Percentiles rank a stretch among this genome's conserved stretches.
Evolutionary conservation across 192 early-diverging fungal species (phyloP).

Genomic region (Linnemannia hyalina): DNA sequence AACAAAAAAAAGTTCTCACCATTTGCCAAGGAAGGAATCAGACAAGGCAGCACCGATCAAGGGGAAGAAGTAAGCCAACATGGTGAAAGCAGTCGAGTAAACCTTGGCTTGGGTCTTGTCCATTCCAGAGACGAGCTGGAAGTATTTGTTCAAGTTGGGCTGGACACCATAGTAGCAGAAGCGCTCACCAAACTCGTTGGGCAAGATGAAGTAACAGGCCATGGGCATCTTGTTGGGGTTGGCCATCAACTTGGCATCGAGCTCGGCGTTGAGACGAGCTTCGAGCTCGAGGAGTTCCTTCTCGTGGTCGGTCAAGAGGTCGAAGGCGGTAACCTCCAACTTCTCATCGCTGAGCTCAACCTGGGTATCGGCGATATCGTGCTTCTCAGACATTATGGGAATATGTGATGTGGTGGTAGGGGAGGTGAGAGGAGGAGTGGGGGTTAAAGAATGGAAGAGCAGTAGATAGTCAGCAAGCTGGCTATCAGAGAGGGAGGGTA

Average conservation of each 20-base stretch:
- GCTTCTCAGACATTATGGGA: conserved; percentile 34
- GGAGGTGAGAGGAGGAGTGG: background rate
- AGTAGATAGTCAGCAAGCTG: background rate
- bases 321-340: conserved; percentile 9
- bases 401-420: background rate
- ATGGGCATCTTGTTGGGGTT: conserved; percentile 62
- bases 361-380: conserved; percentile 25
- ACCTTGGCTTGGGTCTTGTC: conserved; percentile 27
- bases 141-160: conserved; percentile 62
- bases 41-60: conserved; percentile 70
- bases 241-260: conserved; percentile 65
- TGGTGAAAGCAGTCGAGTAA: conserved; percentile 56
- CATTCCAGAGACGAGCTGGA: conserved; percentile 54
- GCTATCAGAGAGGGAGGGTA: background rate
- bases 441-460: background rate
- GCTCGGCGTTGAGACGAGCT: conserved; percentile 62
- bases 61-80: conserved; percentile 71
- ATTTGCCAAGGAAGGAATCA: conserved; percentile 78
- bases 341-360: conserved; percentile 11
- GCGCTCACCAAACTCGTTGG: conserved; percentile 62
- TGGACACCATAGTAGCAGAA: conserved; percentile 74
- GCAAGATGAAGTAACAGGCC: conserved; percentile 63
- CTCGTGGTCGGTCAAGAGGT: conserved; percentile 47
- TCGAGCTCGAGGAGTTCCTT: conserved; percentile 59
- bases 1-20: conserved; percentile 42